Base-by-base conservation (phyloP, 129 eudicot species). In the Centaurea solstitialis region DNA sequence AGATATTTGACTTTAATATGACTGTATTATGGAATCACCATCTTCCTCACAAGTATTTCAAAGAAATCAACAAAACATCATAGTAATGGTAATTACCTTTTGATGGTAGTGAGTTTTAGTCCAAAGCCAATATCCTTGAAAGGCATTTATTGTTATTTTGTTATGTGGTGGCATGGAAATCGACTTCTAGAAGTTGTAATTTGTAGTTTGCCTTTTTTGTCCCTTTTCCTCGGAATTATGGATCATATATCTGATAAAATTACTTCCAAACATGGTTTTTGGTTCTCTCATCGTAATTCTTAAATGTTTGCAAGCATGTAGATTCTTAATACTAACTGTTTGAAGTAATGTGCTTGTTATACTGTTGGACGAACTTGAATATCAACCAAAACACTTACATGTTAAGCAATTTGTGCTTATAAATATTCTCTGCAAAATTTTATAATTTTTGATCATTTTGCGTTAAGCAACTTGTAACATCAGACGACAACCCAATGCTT, bases 241-340 rank as follows among this genome's bases (percentile, higher is more conserved):
- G 24, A 50, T 39, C 66, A 68, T 78, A 22, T 43, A n/a, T 35
- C 15, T n/a, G 5, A 22, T 22, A 7, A 7, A 71, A 3, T 40
- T 73, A 73, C 74, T 26, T 11, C 24, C 28, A 53, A 62, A 64
- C 30, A 26, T 30, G 39, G 69, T 18, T 18, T 18, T 43, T 72
- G 72, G 21, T 62, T 59, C 39, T 24, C 17, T 79, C 12, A 59
- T 22, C 28, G 43, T 38, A 39, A 33, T 33, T 33, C 5, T 33
- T 33, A 38, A 79, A 35, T 15, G 41, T 71, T 35, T 59, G 72
- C 33, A 59, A 59, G 62, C 83, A 59, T 38, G 72, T 37, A 59
- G 13, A 47, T 68, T 68, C 15, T 45, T 45, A 53, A n/a, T 17
- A 13, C 64, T 53, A 53, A 43, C 17, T 53, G 22, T 53, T 53